Conservation (phyloP, 192 early-diverging fungal species). For the Coemansia sp. region DNA sequence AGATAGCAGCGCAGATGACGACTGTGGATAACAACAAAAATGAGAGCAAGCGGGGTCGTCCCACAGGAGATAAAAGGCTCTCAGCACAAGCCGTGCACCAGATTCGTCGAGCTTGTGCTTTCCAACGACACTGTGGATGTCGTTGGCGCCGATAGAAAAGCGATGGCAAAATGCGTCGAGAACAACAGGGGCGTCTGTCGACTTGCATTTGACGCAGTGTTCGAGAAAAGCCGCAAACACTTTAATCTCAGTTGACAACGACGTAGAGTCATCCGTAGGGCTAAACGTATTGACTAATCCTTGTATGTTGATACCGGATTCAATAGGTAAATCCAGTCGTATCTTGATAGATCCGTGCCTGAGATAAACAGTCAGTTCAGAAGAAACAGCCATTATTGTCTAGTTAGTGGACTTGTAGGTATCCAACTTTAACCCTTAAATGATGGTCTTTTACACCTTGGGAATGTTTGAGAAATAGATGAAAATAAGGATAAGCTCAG, state of each 20-base stretch:
- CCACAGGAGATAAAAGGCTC: slow-evolving; percentile 28
- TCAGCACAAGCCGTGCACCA: slow-evolving; percentile 12
- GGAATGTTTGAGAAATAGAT: too few relatives aligned
- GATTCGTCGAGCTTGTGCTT: slow-evolving; percentile 6
- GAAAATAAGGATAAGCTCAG: too few relatives aligned
- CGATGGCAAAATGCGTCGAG: slow-evolving; percentile 5
- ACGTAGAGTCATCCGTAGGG: neutral
- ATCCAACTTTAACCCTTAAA: neutral
- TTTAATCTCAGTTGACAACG: slow-evolving; percentile 6
- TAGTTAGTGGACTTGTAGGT: neutral
- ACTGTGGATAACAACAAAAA: neutral
- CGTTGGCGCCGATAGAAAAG: neutral
- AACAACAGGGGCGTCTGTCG: neutral
- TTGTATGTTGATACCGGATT: neutral
- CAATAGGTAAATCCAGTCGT: neutral
- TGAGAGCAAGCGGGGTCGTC: neutral
- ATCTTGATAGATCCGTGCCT: neutral
- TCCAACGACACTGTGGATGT: slow-evolving; percentile 20
- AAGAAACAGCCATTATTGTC: neutral
- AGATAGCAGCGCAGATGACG: slow-evolving; percentile 19
- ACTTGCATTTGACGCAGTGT: slow-evolving; percentile 8
- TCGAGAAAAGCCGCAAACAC: slow-evolving; percentile 14
- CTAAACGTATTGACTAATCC: neutral
- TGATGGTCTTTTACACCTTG: neutral
- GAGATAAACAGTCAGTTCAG: neutral